These are phyloP conservation scores for Cystofilobasidium capitatum DNA, from an alignment of 768 basidiomycete genomes.

Conservation along the genomic window DNA sequence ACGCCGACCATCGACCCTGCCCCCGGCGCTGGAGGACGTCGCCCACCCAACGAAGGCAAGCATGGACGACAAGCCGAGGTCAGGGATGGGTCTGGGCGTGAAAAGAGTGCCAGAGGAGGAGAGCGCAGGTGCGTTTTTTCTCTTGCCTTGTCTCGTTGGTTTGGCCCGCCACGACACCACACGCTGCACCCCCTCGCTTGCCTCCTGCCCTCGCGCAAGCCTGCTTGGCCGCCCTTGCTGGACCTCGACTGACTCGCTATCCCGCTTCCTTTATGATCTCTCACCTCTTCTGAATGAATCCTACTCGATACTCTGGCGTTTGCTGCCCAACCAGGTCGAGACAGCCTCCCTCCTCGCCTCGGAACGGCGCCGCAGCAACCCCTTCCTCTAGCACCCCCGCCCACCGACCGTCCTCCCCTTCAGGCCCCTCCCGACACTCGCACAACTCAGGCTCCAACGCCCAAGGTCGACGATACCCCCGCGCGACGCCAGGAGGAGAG, in stretches of 20 bases:
- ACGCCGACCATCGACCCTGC: background rate
- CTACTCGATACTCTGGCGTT: background rate
- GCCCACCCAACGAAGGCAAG: background rate
- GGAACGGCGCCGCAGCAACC: background rate
- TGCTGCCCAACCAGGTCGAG: background rate
- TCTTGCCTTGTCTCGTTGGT: no score
- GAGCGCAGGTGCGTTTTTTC: no score
- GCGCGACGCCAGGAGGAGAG: conserved; percentile 16
- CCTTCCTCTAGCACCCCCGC: background rate
- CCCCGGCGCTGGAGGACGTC: background rate
- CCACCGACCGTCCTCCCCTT: background rate
- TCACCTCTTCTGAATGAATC: no score
- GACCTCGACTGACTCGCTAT: no score
- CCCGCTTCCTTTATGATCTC: no score
- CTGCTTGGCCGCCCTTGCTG: no score
- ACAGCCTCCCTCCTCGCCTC: background rate
- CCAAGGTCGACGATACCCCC: background rate
- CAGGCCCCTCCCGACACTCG: background rate
- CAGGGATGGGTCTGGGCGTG: no score
- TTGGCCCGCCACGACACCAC: no score
- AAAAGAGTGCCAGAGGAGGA: no score
- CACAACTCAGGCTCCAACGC: background rate
- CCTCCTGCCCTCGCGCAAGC: no score
- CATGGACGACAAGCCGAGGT: background rate
- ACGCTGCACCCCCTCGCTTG: no score